phyloP scores from a whole-genome alignment of 192 early-diverging fungal species.

The Mortierella antarctica region DNA sequence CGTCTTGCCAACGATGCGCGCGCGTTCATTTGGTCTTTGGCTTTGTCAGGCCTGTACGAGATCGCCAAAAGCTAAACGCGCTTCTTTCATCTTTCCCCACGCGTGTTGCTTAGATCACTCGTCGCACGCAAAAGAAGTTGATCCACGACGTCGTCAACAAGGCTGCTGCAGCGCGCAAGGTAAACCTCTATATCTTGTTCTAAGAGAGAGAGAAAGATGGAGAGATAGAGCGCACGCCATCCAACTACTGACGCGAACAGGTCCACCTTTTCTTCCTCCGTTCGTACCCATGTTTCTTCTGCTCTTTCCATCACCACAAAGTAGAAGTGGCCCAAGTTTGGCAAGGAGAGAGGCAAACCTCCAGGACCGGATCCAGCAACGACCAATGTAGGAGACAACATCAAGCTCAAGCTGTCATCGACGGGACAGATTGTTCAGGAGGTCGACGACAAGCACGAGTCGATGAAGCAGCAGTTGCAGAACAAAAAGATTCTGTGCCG shows the following conservation, averaged over 20 bases:
- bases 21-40: too few relatives aligned
- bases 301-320: background rate
- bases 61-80: too few relatives aligned
- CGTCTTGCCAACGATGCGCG: too few relatives aligned
- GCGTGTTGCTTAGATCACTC: constrained; percentile 67
- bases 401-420: constrained; percentile 85
- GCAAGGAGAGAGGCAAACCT: constrained; percentile 78
- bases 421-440: constrained; percentile 70
- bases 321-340: constrained; percentile 92
- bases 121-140: constrained; percentile 82
- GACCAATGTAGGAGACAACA: constrained; percentile 89
- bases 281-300: background rate
- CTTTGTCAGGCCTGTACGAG: too few relatives aligned
- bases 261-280: background rate
- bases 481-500: constrained; percentile 92
- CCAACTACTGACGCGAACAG: background rate
- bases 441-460: constrained; percentile 73
- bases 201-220: background rate
- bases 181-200: constrained; percentile 14
- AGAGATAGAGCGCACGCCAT: too few relatives aligned
- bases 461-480: constrained; percentile 69
- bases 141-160: constrained; percentile 87
- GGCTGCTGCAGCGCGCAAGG: constrained; percentile 90
- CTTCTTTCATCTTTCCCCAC: background rate
- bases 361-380: constrained; percentile 90